A percentile compares a stretch with the other conserved stretches of the same genome.
Evolutionary conservation across 2,329 filamentous ascomycete genomes (phyloP).

Genomic region (Cercospora sesami): DNA sequence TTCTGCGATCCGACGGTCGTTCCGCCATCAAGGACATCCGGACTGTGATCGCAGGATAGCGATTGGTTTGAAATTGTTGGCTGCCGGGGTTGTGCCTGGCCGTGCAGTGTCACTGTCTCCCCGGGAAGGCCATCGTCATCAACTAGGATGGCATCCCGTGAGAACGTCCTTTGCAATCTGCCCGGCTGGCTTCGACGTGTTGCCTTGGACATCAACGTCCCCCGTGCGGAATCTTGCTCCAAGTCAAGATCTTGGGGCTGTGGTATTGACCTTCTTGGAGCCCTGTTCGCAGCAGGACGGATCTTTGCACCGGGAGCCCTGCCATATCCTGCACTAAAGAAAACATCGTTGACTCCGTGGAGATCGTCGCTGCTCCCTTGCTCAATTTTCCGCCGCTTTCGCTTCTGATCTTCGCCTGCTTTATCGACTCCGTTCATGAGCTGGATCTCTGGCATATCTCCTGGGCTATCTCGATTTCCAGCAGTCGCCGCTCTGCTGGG

Average conservation of each 20-base stretch:
- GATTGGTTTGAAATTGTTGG: neutral
- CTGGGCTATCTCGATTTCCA: neutral
- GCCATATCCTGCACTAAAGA: neutral
- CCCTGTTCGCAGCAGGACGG: neutral
- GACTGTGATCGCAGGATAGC: slow-evolving; percentile 4
- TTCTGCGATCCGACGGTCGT: slow-evolving; percentile 3
- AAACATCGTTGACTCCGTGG: neutral
- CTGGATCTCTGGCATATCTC: neutral
- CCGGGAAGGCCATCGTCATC: neutral
- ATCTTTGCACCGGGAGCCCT: neutral
- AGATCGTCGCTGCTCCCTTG: neutral
- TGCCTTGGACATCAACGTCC: neutral
- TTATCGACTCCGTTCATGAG: neutral
- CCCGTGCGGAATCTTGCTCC: neutral
- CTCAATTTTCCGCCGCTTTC: neutral
- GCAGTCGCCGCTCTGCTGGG: neutral
- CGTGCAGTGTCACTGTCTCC: neutral
- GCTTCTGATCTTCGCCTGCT: neutral
- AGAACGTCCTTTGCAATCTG: neutral
- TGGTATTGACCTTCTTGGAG: neutral
- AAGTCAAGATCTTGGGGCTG: neutral
- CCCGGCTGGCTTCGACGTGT: neutral
- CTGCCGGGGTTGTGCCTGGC: neutral
- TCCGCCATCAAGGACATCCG: slow-evolving; percentile 15
- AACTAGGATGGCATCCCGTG: neutral